phyloP scores from a whole-genome alignment of 495 filamentous ascomycete genomes.

The Parathielavia appendiculata region DNA sequence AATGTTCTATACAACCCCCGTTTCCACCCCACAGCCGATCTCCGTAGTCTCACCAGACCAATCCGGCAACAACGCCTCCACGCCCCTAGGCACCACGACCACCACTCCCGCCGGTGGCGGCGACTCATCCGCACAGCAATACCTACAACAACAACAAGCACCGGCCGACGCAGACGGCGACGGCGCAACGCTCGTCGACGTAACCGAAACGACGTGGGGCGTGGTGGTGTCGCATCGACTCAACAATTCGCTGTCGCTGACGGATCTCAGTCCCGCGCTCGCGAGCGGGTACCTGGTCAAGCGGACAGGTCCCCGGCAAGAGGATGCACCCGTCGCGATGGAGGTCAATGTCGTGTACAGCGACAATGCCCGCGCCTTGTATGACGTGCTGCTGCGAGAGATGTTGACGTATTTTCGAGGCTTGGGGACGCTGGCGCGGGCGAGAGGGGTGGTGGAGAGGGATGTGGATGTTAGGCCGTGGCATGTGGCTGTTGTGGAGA shows the following conservation, averaged over 20 bases:
- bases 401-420: conserved; percentile 69
- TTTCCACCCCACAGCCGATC: conserved; percentile 51
- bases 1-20: conserved; percentile 48
- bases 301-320: conserved; percentile 55
- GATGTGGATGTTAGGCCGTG: conserved; percentile 67
- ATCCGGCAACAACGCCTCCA: conserved; percentile 44
- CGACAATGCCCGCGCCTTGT: conserved; percentile 43
- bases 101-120: conserved; percentile 36
- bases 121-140: conserved; percentile 51
- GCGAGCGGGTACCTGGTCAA: conserved; percentile 74
- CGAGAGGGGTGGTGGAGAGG: conserved; percentile 58
- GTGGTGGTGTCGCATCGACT: conserved; percentile 68
- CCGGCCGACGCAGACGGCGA: conserved; percentile 50
- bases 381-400: conserved; percentile 63
- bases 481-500: conserved; percentile 78
- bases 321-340: conserved; percentile 59
- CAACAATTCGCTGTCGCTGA: conserved; percentile 58
- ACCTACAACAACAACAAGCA: conserved; percentile 3
- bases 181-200: conserved; percentile 70
- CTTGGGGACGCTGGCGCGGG: conserved; percentile 67
- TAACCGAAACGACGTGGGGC: conserved; percentile 76
- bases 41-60: conserved; percentile 53
- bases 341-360: conserved; percentile 62
- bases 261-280: conserved; percentile 59
- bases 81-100: conserved; percentile 46